Conservation (phyloP, 345 rosid genomes). For the rapeseed (Brassica napus) region DNA sequence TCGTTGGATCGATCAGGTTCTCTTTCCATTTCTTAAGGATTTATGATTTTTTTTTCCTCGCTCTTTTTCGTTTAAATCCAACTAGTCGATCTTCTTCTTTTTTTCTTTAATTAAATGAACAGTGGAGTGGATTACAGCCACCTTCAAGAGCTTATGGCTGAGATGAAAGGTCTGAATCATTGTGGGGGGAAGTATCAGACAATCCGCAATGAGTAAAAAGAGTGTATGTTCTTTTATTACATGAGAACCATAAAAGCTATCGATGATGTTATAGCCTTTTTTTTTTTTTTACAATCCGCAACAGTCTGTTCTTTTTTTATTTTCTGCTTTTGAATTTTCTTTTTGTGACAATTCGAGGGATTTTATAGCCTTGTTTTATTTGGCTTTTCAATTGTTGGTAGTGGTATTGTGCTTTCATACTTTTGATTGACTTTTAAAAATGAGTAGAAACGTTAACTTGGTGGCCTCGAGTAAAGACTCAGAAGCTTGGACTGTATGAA, state of each 20-base stretch:
- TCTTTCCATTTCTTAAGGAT: background rate
- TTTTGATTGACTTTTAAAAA: background rate
- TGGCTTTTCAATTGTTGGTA: background rate
- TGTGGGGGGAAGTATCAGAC: slow-evolving; percentile 81
- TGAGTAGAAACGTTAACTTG: background rate
- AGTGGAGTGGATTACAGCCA: slow-evolving; percentile 92
- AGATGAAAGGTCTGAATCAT: slow-evolving; percentile 64
- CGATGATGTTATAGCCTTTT: background rate
- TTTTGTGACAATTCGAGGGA: background rate
- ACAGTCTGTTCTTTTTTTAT: too few species aligned
- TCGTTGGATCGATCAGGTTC: slow-evolving; percentile 89
- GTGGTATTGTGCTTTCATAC: background rate
- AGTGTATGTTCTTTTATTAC: slow-evolving; percentile 14
- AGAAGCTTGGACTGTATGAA: background rate
- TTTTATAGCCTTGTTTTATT: slow-evolving; percentile 2
- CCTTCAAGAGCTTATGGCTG: slow-evolving; percentile 84
- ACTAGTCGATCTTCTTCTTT: background rate
- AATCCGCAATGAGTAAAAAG: slow-evolving; percentile 73
- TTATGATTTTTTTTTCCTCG: background rate
- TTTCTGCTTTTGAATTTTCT: background rate
- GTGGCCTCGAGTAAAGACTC: background rate
- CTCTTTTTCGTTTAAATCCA: background rate
- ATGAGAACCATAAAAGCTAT: background rate
- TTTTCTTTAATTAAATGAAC: slow-evolving; percentile 17
- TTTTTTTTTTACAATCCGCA: background rate